Percentiles rank a stretch among this genome's conserved stretches.
These are phyloP conservation scores for Agrostemma githago DNA, from an alignment of 148 eudicot genomes.

Conservation along the genomic window DNA sequence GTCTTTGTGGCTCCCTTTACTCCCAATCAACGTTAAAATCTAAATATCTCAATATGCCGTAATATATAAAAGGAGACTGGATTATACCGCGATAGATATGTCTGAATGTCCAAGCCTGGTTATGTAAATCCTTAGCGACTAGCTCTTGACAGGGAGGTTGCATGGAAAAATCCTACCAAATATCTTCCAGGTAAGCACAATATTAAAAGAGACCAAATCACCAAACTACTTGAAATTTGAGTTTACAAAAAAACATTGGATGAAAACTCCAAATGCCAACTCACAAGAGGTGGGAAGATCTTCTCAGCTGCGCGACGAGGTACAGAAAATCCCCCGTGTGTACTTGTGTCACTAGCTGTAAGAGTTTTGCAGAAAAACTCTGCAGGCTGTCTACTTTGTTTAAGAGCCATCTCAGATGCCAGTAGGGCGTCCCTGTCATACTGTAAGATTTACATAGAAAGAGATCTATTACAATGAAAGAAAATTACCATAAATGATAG, in stretches of 20 bases:
- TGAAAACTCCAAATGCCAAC: constrained; percentile 6
- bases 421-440: constrained; percentile 93
- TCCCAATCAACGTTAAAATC: neutral
- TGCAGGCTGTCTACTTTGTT: constrained; percentile 81
- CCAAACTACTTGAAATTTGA: neutral
- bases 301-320: constrained; percentile 99
- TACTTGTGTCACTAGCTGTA: constrained; percentile 98
- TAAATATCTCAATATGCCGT: neutral
- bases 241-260: neutral
- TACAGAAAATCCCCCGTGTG: constrained; percentile 98
- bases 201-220: neutral
- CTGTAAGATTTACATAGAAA: constrained; percentile 38
- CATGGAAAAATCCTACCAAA: constrained; percentile 80
- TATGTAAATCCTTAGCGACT: constrained; percentile 91
- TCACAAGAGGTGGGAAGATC: constrained; percentile 87
- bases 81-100: constrained; percentile 89
- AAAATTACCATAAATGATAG: neutral
- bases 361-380: constrained; percentile 96
- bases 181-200: constrained; percentile 16
- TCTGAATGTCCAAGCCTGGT: constrained; percentile 94
- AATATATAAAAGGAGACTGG: neutral
- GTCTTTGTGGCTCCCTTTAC: neutral
- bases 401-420: constrained; percentile 86
- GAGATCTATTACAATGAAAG: constrained; percentile 10
- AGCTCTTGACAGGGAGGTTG: constrained; percentile 99